Percentiles rank a stretch among this genome's conserved stretches.
These are phyloP conservation scores for Fonticula alba DNA, from an alignment of 78 protist species.

Conservation along the genomic window DNA sequence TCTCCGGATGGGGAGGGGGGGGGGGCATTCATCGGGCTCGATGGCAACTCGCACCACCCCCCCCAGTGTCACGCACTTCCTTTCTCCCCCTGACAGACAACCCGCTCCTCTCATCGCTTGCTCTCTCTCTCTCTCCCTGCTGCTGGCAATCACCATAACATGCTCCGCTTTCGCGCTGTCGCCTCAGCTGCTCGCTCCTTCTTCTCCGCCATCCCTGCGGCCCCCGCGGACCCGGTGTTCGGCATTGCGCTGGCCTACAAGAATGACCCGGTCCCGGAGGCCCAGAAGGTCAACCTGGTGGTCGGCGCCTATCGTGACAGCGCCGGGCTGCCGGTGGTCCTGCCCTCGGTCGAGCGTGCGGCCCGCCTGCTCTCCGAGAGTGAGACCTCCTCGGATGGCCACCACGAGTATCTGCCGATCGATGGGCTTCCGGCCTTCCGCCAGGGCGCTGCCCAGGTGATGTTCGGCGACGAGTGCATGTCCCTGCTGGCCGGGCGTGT, in stretches of 20 bases:
- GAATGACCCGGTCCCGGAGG: conserved; percentile 32
- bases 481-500: conserved; percentile 17
- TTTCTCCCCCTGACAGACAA: too few relatives aligned
- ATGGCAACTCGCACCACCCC: too few relatives aligned
- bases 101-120: too few relatives aligned
- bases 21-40: too few relatives aligned
- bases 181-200: not conserved
- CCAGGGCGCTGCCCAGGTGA: conserved; percentile 24
- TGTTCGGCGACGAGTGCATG: conserved; percentile 12
- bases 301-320: conserved; percentile 68
- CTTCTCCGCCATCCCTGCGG: conserved; percentile 1
- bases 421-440: conserved; percentile 43
- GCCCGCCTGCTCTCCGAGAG: conserved; percentile 26
- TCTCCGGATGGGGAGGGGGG: too few relatives aligned
- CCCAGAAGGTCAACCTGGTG: conserved; percentile 51
- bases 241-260: conserved; percentile 41
- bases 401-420: conserved; percentile 71
- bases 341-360: conserved; percentile 1
- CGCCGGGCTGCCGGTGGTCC: conserved; percentile 11
- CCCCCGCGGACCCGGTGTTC: conserved; percentile 48
- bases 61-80: too few relatives aligned
- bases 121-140: too few relatives aligned
- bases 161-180: not conserved
- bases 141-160: too few relatives aligned
- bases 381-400: conserved; percentile 9